These are phyloP conservation scores for Meyerozyma smithsonii DNA, from an alignment of 1,139 yeast genomes.

Conservation along the genomic window DNA sequence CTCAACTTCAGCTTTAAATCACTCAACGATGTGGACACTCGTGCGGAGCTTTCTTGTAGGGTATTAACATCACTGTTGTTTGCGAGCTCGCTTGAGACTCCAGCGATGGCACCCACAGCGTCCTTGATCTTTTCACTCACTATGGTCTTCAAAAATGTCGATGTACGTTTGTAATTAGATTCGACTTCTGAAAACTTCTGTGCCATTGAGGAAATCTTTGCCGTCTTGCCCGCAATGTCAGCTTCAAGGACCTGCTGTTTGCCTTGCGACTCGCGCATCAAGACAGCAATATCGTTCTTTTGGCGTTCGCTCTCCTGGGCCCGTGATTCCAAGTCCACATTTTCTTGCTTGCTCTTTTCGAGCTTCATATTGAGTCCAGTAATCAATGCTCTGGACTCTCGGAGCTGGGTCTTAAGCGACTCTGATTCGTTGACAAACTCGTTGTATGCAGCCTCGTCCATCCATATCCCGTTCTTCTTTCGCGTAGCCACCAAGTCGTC, in stretches of 20 bases:
- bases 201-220: background rate
- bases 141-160: background rate
- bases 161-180: background rate
- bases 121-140: background rate
- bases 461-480: constrained; percentile 53
- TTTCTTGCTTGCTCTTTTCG: constrained; percentile 12
- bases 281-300: background rate
- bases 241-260: background rate
- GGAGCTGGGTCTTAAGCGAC: constrained; percentile 20
- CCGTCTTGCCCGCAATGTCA: background rate
- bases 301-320: background rate
- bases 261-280: background rate
- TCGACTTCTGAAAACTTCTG: background rate
- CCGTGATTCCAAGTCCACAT: constrained; percentile 12
- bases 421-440: constrained; percentile 36
- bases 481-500: constrained; percentile 61
- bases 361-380: constrained; percentile 8
- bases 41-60: background rate
- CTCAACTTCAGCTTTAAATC: background rate
- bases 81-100: background rate
- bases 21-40: background rate
- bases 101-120: background rate
- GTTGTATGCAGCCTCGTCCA: constrained; percentile 56
- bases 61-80: background rate
- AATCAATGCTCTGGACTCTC: constrained; percentile 15